Evolutionary conservation across 1,284 basidiomycete genomes (phyloP), one percentile per base, ranked within the genome.

Genomic region (Trichosporon sp.): DNA sequence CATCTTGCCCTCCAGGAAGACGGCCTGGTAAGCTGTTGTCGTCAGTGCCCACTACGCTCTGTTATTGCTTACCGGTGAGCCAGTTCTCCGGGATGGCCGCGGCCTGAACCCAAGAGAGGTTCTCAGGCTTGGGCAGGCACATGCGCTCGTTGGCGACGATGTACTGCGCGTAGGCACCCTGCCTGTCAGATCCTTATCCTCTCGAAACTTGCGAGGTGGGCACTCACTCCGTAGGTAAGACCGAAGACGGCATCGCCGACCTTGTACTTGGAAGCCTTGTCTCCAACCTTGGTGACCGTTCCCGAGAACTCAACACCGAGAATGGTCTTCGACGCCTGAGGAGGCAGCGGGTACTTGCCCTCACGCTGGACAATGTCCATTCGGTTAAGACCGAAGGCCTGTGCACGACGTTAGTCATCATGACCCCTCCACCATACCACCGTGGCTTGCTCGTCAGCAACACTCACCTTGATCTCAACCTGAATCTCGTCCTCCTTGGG

Each of bases 91-190:
- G 90, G 44, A 95, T 87, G 67, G 86, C 88, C 14, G 92, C 91
- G 9, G 91, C 92, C 74, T 96, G 87, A 0, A 83, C 85, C 89
- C 90, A 94, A 34, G 87, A 86, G 62, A 98, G 81, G 73, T 88
- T 81, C 46, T 79, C 76, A 1, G 92, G 91, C 80, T 97, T 97
- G 66, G 78, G 82, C 65, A 94, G 81, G 59, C 95, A 76, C 81
- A 92, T 87, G 5, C 84, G 84, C 62, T 87, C 84, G 11, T 85
- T 83, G 27, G 87, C 85, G 46, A 82, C 84, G 67, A 96, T 88
- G 80, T 89, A 96, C 78, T 97, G 92, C 46, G 93, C 92, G 74
- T 96, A 95, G 27, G 92, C 91, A 21, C 94, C 94, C 90, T 93
- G 68, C 34, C 52, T 44, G 34, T 63, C 40, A 68, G 63, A 25